Evolutionary conservation across 257 asterid genomes (phyloP).

Genomic region (Penstemon barbatus): DNA sequence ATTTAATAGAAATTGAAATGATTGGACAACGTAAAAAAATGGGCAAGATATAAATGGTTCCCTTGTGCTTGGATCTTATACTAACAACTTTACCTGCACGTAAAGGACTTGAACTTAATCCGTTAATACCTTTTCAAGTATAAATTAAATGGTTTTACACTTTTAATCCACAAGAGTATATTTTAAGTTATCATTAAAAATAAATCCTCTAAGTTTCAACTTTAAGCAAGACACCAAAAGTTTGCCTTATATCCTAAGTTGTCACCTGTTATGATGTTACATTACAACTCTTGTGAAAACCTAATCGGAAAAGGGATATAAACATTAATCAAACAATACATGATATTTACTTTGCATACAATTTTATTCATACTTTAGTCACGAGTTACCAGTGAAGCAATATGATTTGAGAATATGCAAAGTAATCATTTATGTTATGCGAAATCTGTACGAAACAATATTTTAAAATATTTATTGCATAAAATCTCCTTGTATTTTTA

Average conservation of each 20-base stretch:
- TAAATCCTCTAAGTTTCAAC: constrained; percentile 20
- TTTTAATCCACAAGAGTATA: constrained; percentile 30
- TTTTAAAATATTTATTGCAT: too few relatives aligned
- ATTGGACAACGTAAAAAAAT: neutral
- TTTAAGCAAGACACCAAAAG: constrained; percentile 32
- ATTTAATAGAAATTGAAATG: neutral
- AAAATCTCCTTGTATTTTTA: too few relatives aligned
- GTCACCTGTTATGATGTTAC: constrained; percentile 33
- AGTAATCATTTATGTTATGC: neutral
- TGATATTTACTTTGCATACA: neutral
- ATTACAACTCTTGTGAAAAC: neutral
- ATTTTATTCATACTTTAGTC: neutral
- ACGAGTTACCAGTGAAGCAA: neutral
- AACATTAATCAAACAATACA: neutral
- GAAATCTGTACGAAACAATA: neutral
- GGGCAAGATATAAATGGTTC: too few relatives aligned
- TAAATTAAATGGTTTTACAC: constrained; percentile 7
- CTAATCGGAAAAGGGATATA: neutral
- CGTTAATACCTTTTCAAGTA: neutral
- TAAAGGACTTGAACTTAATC: constrained; percentile 11
- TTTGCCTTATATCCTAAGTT: constrained; percentile 34
- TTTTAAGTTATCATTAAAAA: constrained; percentile 29
- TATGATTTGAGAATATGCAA: too few relatives aligned
- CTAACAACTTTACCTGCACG: constrained; percentile 19
- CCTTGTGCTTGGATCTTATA: neutral